Base-by-base conservation (phyloP, 192 early-diverging fungal genomes). In the Backusella luteola region DNA sequence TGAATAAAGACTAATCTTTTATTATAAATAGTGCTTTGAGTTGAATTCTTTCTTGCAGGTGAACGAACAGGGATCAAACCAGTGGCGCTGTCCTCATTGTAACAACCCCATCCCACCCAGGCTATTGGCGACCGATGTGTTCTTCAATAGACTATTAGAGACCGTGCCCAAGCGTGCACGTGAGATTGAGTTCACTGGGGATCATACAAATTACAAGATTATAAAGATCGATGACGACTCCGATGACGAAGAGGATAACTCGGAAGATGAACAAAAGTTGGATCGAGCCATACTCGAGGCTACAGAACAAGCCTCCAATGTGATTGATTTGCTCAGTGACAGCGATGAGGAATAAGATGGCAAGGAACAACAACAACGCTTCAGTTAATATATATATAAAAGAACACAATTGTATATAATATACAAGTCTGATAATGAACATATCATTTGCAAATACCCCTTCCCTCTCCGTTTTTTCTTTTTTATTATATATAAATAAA, bases 31-130 rank as follows among this genome's bases (percentile, higher is more conserved):
- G 78, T 79, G 78, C 56, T 79, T 75, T 34, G 78, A 79, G 29
- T 34, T 79, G 3, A 32, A 36, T 1, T 66, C 69, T 3, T 79
- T 75, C 46, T 23, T 79, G 7, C 26, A 49, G 6, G 67, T 66
- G 3, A 79, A 79, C 49, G 15, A 19, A 71, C 34, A 38, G 7
- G 34, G 26, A 5, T 19, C 44, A n/a, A 38, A 71, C 21, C 21
- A 44, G 9, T 79, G 78, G 78, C 69, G 42, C 15, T 79, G 78
- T 56, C 78, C 78, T 19, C 73, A 71, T 39, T 79, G 78, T 39
- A 79, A 72, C 44, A n/a, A 72, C 9, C 26, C 49, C 6, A 49
- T 69, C 0, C 53, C 68, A 1, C 73, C 74, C 7, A 59, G 44
- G 9, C 46, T 71, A 8, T 44, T 79, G 9, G 67, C 66, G n/a